A percentile compares a stretch with the other conserved stretches of the same genome.
Evolutionary conservation across 2,329 filamentous ascomycete genomes (phyloP).

Genomic region (Calonectria multiphialidica): DNA sequence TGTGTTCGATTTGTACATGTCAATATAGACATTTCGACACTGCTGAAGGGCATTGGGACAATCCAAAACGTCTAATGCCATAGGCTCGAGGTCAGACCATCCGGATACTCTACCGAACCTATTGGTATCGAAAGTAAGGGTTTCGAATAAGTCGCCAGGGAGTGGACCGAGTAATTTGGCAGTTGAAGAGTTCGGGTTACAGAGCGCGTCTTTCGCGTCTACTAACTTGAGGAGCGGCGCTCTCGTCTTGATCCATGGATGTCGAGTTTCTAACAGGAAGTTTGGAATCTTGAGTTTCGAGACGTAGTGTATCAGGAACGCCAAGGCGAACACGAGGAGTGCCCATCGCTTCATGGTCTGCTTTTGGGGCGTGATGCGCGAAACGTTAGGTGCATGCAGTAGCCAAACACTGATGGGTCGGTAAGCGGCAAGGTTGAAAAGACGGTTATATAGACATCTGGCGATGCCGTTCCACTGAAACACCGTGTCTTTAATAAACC

Average conservation of each 20-base stretch:
- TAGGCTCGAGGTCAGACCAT: not conserved
- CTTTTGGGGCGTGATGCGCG: too few species aligned
- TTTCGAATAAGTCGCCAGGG: not conserved
- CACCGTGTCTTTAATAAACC: too few species aligned
- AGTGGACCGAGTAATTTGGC: not conserved
- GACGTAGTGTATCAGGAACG: not conserved
- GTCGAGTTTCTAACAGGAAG: not conserved
- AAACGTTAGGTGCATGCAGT: too few species aligned
- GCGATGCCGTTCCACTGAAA: too few species aligned
- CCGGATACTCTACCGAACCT: not conserved
- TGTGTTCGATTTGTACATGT: not conserved
- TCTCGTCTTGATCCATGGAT: not conserved
- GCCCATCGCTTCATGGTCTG: not conserved
- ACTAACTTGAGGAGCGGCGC: not conserved
- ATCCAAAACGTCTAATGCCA: not conserved
- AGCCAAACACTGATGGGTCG: too few species aligned
- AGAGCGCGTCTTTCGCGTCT: not conserved
- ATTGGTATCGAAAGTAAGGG: not conserved
- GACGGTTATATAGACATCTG: too few species aligned
- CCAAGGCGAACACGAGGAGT: not conserved
- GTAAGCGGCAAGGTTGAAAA: too few species aligned
- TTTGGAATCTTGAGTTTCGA: not conserved
- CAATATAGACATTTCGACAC: not conserved
- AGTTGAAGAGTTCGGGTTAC: not conserved
- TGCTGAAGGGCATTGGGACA: not conserved